A percentile compares a stretch with the other conserved stretches of the same genome.
These are phyloP conservation scores for Colletotrichum scovillei DNA, from an alignment of 2,329 filamentous ascomycete species.

Conservation along the genomic window DNA sequence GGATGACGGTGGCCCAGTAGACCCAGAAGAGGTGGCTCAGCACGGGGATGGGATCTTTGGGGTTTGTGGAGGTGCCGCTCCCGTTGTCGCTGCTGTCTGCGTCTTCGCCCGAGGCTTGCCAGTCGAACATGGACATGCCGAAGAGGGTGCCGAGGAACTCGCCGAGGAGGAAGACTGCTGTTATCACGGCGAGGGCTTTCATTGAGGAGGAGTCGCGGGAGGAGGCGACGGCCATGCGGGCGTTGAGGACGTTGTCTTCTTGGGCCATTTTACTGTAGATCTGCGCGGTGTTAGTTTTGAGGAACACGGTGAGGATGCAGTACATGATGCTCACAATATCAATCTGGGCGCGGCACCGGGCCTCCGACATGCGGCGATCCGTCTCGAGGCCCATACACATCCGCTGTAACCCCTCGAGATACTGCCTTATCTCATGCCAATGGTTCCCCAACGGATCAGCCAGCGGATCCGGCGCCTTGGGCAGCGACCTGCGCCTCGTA, in stretches of 20 bases:
- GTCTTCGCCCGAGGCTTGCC: conserved; percentile 51
- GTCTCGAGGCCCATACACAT: conserved; percentile 58
- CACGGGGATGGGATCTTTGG: conserved; percentile 42
- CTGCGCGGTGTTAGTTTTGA: conserved; percentile 37
- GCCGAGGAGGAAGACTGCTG: conserved; percentile 59
- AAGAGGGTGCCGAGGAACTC: conserved; percentile 59
- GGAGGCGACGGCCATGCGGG: conserved; percentile 53
- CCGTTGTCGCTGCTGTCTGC: conserved; percentile 33
- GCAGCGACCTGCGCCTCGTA: conserved; percentile 20
- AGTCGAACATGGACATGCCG: conserved; percentile 60
- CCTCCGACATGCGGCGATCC: conserved; percentile 58
- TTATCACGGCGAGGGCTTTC: conserved; percentile 60
- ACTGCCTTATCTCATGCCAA: conserved; percentile 60
- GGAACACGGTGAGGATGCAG: no score
- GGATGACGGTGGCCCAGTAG: conserved; percentile 58
- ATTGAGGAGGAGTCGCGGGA: conserved; percentile 58
- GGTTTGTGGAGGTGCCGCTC: conserved; percentile 30
- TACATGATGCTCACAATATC: conserved; percentile 50
- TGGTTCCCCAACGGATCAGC: conserved; percentile 45
- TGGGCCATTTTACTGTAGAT: conserved; percentile 63
- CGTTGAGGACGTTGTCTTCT: conserved; percentile 59
- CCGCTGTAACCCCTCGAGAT: conserved; percentile 55
- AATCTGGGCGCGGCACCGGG: conserved; percentile 57
- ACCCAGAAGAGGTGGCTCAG: conserved; percentile 57
- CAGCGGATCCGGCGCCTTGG: conserved; percentile 18